Evolutionary conservation across 2,329 filamentous ascomycete species (phyloP).

Genomic region (Sordariomycetes sp.): DNA sequence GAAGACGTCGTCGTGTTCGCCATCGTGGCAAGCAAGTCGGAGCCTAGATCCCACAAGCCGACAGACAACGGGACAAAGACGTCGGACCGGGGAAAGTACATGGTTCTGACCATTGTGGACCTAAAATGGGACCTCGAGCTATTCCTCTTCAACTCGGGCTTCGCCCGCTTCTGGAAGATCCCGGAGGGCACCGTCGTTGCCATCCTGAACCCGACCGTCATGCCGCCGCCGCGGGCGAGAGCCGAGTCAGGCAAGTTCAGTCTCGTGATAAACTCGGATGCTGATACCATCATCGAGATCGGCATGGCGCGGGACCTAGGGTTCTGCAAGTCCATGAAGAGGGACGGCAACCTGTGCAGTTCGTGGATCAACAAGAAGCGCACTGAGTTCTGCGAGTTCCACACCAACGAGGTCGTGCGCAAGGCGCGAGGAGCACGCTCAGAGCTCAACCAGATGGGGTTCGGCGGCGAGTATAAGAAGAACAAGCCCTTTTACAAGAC

Average conservation of each 20-base stretch:
- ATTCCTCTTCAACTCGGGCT: conserved; percentile 84
- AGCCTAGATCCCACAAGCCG: conserved; percentile 54
- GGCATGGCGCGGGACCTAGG: conserved; percentile 77
- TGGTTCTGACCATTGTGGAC: conserved; percentile 82
- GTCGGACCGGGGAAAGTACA: conserved; percentile 69
- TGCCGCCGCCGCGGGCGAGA: conserved; percentile 71
- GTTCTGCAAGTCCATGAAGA: conserved; percentile 76
- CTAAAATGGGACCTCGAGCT: conserved; percentile 85
- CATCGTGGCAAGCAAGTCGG: conserved; percentile 80
- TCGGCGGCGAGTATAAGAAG: conserved; percentile 20
- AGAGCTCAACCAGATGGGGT: conserved; percentile 66
- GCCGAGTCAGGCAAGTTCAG: conserved; percentile 76
- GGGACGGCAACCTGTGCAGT: conserved; percentile 71
- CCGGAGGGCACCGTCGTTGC: conserved; percentile 83
- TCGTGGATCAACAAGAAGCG: conserved; percentile 82
- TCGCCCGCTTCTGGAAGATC: conserved; percentile 91
- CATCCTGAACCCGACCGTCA: conserved; percentile 81
- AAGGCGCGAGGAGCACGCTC: conserved; percentile 57
- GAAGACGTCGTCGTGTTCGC: conserved; percentile 84
- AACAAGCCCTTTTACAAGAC: conserved; percentile 10
- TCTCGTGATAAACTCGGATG: conserved; percentile 73
- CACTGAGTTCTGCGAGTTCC: conserved; percentile 87
- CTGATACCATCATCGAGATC: conserved; percentile 83
- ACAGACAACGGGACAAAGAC: conserved; percentile 31
- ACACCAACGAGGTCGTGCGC: conserved; percentile 71